A percentile compares a stretch with the other conserved stretches of the same genome.
Evolutionary conservation across 129 eudicot species (phyloP).

Genomic region (Daucus carota): DNA sequence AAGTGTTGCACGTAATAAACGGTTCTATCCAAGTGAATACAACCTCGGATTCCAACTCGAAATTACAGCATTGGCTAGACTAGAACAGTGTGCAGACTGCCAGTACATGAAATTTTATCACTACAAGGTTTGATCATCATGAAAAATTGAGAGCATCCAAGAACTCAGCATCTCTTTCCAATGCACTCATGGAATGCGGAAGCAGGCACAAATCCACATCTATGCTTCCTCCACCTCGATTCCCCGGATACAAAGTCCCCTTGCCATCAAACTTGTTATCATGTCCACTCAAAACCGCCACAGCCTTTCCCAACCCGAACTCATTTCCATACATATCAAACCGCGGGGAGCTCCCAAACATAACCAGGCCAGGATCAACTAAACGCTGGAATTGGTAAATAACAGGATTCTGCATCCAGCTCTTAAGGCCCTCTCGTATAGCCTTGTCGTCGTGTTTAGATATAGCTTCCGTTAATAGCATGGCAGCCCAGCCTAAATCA

Average conservation of each 20-base stretch:
- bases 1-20: no score
- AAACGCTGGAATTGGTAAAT: slow-evolving; percentile 21
- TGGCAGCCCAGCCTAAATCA: slow-evolving; percentile 33
- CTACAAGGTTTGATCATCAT: not conserved
- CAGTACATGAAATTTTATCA: not conserved
- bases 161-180: slow-evolving; percentile 40
- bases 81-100: no score
- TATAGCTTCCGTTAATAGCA: slow-evolving; percentile 21
- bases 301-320: slow-evolving; percentile 59
- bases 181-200: slow-evolving; percentile 28
- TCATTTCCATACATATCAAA: slow-evolving; percentile 72
- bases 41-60: no score
- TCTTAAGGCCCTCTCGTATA: slow-evolving; percentile 9
- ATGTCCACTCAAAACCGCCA: slow-evolving; percentile 52
- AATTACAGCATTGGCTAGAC: no score
- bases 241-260: slow-evolving; percentile 44
- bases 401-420: slow-evolving; percentile 31
- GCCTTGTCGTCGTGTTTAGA: slow-evolving; percentile 13
- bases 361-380: slow-evolving; percentile 25
- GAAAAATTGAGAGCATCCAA: slow-evolving; percentile 8
- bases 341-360: slow-evolving; percentile 54
- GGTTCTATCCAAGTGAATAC: no score
- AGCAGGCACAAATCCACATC: slow-evolving; percentile 38
- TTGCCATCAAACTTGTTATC: slow-evolving; percentile 61
- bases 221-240: slow-evolving; percentile 40